phyloP scores from a whole-genome alignment of 192 early-diverging fungal genomes.

The Piromyces finnis region DNA sequence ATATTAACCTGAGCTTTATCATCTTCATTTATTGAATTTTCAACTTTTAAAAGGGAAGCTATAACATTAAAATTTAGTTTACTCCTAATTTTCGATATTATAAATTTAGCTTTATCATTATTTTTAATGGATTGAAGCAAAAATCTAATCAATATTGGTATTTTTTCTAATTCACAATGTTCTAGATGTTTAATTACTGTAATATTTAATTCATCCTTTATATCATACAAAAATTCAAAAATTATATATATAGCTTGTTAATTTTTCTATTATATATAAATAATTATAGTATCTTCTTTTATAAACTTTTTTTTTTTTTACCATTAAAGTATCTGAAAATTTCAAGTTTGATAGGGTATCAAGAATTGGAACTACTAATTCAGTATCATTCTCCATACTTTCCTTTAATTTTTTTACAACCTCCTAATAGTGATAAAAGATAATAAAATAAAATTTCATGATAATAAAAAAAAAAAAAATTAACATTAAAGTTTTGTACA shows the following conservation, averaged over 20 bases:
- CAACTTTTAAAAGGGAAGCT: not conserved
- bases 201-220: constrained; percentile 24
- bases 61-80: constrained; percentile 34
- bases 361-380: constrained; percentile 45
- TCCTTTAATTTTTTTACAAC: constrained; percentile 35
- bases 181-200: constrained; percentile 36
- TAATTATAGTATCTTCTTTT: too few species aligned
- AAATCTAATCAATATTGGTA: constrained; percentile 55
- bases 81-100: constrained; percentile 21
- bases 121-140: constrained; percentile 38
- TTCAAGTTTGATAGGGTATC: constrained; percentile 55
- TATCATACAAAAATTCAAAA: too few species aligned
- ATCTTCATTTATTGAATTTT: not conserved
- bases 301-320: too few species aligned
- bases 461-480: too few species aligned
- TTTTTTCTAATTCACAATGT: constrained; percentile 46
- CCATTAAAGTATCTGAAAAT: constrained; percentile 1
- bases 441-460: not conserved
- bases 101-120: constrained; percentile 8
- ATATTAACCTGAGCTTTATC: not conserved
- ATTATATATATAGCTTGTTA: too few species aligned
- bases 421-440: not conserved
- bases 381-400: constrained; percentile 31
- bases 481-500: too few species aligned
- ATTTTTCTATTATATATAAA: too few species aligned